Percentiles rank a stretch among this genome's conserved stretches.
Conservation (phyloP, 768 basidiomycete species). For the Termitomyces heimii region DNA sequence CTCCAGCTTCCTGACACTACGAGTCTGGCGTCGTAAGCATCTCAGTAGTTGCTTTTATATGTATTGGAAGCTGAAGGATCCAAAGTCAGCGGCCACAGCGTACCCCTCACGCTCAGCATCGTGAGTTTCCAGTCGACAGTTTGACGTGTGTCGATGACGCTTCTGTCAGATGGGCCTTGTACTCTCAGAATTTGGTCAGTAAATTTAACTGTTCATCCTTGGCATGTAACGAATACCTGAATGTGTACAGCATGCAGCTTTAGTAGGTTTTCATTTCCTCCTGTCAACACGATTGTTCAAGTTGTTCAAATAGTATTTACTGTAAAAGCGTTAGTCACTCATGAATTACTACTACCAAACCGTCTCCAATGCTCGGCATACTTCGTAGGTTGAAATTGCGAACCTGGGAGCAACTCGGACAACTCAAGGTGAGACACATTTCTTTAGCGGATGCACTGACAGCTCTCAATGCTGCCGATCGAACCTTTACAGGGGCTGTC, state of each 20-base stretch:
- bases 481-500: constrained; percentile 36
- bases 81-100: constrained; percentile 44
- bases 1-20: constrained; percentile 34
- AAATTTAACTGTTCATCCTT: neutral
- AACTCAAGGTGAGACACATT: constrained; percentile 33
- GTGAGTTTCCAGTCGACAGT: constrained; percentile 23
- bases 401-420: constrained; percentile 37
- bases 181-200: constrained; percentile 45
- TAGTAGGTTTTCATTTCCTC: constrained; percentile 23
- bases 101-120: constrained; percentile 33
- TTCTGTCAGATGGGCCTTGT: constrained; percentile 32
- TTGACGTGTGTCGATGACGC: neutral
- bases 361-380: constrained; percentile 1
- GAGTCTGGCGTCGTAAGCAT: constrained; percentile 37
- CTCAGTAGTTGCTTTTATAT: neutral
- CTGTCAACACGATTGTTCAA: neutral
- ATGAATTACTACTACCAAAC: neutral
- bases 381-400: constrained; percentile 31
- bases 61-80: neutral
- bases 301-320: constrained; percentile 33
- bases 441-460: constrained; percentile 1
- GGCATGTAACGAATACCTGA: neutral
- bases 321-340: constrained; percentile 33
- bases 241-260: constrained; percentile 30
- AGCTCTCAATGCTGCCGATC: neutral